phyloP scores from a whole-genome alignment of 345 rosid species.

The Aquilaria yunnanensis region DNA sequence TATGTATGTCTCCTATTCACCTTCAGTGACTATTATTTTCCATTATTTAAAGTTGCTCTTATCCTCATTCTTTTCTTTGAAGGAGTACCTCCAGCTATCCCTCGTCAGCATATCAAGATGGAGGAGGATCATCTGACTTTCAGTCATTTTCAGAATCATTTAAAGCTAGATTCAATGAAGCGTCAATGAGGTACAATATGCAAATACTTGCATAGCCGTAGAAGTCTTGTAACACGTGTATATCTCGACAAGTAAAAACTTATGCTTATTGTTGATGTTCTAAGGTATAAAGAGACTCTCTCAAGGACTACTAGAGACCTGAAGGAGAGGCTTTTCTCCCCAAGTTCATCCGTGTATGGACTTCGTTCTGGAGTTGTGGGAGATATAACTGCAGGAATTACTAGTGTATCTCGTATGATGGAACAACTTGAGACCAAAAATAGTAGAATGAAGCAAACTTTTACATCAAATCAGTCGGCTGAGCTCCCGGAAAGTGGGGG shows the following conservation, averaged over 20 bases:
- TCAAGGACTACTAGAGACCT: constrained; percentile 68
- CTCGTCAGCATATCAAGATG: constrained; percentile 31
- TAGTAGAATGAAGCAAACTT: constrained; percentile 20
- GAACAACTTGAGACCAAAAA: constrained; percentile 34
- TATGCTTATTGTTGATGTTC: not conserved
- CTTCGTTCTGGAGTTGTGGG: constrained; percentile 41
- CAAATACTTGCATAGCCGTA: not conserved
- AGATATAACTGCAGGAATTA: constrained; percentile 47
- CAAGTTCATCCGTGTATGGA: constrained; percentile 39
- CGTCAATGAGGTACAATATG: constrained; percentile 40
- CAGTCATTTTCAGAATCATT: constrained; percentile 61
- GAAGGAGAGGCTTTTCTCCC: constrained; percentile 63
- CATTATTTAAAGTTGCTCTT: not conserved
- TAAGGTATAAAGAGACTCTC: constrained; percentile 58
- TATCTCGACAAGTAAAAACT: not conserved
- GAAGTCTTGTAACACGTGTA: not conserved
- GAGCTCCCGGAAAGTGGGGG: constrained; percentile 22
- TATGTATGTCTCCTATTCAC: constrained; percentile 14
- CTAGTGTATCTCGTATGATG: constrained; percentile 40
- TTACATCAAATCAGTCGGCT: constrained; percentile 22
- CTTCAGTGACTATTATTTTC: not conserved
- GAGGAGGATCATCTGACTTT: constrained; percentile 58
- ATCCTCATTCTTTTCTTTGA: constrained; percentile 8
- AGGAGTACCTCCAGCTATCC: constrained; percentile 29
- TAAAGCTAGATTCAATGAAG: constrained; percentile 55